phyloP scores from a whole-genome alignment of 805 yeast genomes.

The Wickerhamiella domercqiae region DNA sequence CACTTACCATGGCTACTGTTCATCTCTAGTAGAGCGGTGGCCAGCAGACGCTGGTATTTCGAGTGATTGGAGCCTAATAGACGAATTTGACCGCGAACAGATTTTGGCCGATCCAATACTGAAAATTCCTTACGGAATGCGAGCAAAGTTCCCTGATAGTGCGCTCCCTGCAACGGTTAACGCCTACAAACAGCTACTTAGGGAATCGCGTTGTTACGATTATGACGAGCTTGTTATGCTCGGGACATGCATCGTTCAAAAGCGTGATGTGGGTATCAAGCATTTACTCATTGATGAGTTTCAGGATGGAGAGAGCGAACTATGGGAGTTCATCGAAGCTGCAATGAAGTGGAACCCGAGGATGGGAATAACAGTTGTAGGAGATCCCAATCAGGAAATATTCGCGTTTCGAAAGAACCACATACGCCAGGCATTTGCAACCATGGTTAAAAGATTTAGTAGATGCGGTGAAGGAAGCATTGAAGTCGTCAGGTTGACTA shows the following conservation, averaged over 20 bases:
- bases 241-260: constrained; percentile 22
- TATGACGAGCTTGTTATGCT: constrained; percentile 69
- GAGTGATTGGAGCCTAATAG: constrained; percentile 43
- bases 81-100: constrained; percentile 41
- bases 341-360: not conserved
- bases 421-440: constrained; percentile 5
- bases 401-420: constrained; percentile 9
- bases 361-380: constrained; percentile 8
- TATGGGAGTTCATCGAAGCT: constrained; percentile 9
- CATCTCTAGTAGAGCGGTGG: constrained; percentile 45
- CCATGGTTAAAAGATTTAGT: too few relatives aligned
- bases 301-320: constrained; percentile 46
- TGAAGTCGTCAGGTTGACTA: constrained; percentile 2
- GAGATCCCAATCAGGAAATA: constrained; percentile 17
- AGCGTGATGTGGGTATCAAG: constrained; percentile 26
- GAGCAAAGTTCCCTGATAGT: constrained; percentile 1
- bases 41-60: constrained; percentile 8
- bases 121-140: not conserved
- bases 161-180: constrained; percentile 23
- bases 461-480: not conserved
- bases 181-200: constrained; percentile 38
- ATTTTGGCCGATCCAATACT: constrained; percentile 3
- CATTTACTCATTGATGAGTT: constrained; percentile 86
- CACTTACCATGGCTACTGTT: constrained; percentile 56
- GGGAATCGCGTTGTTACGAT: constrained; percentile 37